Evolutionary conservation across 805 yeast genomes (phyloP).

Genomic region (Ogataea paradorogensis): DNA sequence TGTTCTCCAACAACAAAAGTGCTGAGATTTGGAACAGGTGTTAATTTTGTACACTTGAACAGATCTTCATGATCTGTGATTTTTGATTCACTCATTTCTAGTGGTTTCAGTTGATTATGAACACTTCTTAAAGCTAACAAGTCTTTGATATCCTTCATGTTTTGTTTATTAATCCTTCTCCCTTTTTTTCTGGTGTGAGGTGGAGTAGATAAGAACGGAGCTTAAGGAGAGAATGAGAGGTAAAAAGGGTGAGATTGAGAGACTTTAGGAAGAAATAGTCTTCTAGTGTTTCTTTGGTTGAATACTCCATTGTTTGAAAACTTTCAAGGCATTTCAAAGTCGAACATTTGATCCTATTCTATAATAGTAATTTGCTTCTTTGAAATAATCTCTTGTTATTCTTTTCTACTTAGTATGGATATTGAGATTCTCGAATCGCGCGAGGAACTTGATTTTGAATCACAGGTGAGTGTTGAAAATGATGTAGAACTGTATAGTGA

Average conservation of each 20-base stretch:
- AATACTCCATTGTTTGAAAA: no score
- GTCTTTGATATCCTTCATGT: slow-evolving; percentile 8
- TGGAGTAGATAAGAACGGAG: neutral
- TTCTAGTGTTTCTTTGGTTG: no score
- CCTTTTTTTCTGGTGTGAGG: slow-evolving; percentile 8
- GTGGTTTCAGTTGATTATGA: neutral
- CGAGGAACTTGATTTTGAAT: slow-evolving; percentile 6
- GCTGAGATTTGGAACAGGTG: neutral
- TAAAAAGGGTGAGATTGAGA: neutral
- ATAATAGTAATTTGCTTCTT: no score
- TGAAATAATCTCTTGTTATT: neutral
- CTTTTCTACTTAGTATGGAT: slow-evolving; percentile 11
- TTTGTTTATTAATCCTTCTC: slow-evolving; percentile 1
- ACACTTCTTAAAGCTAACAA: neutral
- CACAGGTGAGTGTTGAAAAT: slow-evolving; percentile 4
- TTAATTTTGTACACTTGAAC: neutral
- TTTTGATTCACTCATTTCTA: neutral
- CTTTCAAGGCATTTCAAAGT: no score
- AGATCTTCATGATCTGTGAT: slow-evolving; percentile 6
- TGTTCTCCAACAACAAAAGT: slow-evolving; percentile 36
- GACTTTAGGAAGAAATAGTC: neutral
- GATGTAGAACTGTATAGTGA: slow-evolving; percentile 14
- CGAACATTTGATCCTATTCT: no score
- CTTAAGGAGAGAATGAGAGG: neutral
- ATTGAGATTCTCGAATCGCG: slow-evolving; percentile 12